Evolutionary conservation across 2,329 filamentous ascomycete genomes (phyloP).

Genomic region (Aspergillus pseudoglaucus): DNA sequence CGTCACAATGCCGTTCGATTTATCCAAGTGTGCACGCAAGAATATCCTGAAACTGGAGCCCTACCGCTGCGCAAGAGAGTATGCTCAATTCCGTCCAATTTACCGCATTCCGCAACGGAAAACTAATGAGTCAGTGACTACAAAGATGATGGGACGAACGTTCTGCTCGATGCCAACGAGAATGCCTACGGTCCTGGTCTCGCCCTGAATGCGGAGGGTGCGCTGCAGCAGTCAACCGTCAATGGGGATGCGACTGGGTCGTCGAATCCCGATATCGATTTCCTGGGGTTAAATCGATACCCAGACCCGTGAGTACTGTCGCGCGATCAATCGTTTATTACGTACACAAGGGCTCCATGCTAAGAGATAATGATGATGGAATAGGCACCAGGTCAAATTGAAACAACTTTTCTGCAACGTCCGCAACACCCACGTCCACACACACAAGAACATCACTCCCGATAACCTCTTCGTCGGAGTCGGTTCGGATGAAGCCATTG

Average conservation of each 20-base stretch:
- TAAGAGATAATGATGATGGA: not conserved
- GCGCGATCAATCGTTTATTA: not conserved
- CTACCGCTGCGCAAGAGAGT: conserved; percentile 79
- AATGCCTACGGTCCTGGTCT: conserved; percentile 89
- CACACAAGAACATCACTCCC: conserved; percentile 63
- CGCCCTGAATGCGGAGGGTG: conserved; percentile 43
- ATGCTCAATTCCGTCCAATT: conserved; percentile 30
- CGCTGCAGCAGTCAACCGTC: conserved; percentile 39
- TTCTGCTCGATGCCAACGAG: conserved; percentile 95
- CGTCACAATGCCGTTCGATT: conserved; percentile 52
- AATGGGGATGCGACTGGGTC: conserved; percentile 35
- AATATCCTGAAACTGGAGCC: conserved; percentile 73
- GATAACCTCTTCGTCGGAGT: conserved; percentile 91
- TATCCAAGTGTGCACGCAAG: conserved; percentile 66
- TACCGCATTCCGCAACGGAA: conserved; percentile 6
- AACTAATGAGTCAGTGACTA: conserved; percentile 65
- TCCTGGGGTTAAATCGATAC: conserved; percentile 83
- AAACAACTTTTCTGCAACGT: conserved; percentile 82
- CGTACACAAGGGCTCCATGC: not conserved
- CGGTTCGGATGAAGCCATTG: conserved; percentile 94
- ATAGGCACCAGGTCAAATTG: conserved; percentile 70
- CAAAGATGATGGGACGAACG: conserved; percentile 94
- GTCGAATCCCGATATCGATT: conserved; percentile 58
- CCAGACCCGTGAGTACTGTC: conserved; percentile 63
- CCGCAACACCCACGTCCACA: conserved; percentile 77